Conservation (phyloP, 1,139 yeast species). For the Saccharomyces hybrid region DNA sequence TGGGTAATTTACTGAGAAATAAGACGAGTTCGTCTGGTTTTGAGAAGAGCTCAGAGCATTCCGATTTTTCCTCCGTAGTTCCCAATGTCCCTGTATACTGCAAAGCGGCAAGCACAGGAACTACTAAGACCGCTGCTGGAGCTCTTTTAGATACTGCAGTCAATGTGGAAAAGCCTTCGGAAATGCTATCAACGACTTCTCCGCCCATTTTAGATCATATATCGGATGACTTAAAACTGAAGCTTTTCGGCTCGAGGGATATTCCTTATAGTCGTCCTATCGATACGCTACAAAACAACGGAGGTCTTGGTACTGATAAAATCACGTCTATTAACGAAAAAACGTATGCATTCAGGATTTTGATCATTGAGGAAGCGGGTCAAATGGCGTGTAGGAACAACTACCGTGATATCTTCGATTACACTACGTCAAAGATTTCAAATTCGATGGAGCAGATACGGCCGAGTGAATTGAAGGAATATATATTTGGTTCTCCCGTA, state of each 20-base stretch:
- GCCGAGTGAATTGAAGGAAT: conserved; percentile 29
- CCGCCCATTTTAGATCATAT: conserved; percentile 24
- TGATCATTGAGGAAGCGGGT: conserved; percentile 34
- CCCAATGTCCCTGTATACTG: not conserved
- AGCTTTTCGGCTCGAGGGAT: conserved; percentile 23
- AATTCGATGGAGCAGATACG: conserved; percentile 22
- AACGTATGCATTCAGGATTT: not conserved
- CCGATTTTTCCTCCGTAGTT: not conserved
- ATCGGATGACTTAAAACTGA: conserved; percentile 23
- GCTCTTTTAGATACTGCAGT: conserved; percentile 4
- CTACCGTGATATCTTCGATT: conserved; percentile 31
- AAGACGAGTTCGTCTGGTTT: not conserved
- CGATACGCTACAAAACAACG: not conserved
- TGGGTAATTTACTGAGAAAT: conserved; percentile 5
- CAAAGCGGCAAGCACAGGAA: conserved; percentile 2
- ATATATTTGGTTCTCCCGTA: conserved; percentile 32
- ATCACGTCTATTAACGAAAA: not conserved
- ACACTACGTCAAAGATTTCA: conserved; percentile 21
- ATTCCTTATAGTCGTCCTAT: conserved; percentile 9
- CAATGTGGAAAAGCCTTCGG: not conserved
- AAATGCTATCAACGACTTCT: conserved; percentile 4
- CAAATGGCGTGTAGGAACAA: conserved; percentile 32
- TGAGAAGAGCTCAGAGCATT: not conserved
- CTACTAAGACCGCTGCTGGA: conserved; percentile 6
- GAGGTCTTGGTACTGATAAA: not conserved